phyloP scores from a whole-genome alignment of 78 protist genomes.

The Tieghemostelium lacteum region DNA sequence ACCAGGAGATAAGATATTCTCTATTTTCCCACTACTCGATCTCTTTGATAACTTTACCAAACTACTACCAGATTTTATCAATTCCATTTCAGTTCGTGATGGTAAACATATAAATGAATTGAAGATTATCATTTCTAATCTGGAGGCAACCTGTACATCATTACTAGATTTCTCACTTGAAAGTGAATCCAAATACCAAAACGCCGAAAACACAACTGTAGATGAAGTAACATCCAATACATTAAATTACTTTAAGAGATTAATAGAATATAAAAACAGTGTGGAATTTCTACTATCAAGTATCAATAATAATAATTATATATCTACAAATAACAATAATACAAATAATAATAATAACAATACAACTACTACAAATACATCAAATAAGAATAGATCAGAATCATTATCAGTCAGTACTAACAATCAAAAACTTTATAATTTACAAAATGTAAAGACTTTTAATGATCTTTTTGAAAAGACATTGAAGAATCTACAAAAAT shows the following conservation, averaged over 20 bases:
- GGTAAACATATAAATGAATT: conserved; percentile 63
- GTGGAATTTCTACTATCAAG: conserved; percentile 47
- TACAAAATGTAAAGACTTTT: not conserved
- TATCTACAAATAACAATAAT: not conserved
- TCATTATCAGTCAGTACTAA: too few relatives aligned
- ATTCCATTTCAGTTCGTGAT: conserved; percentile 20
- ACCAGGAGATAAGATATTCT: conserved; percentile 20
- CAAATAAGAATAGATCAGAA: too few relatives aligned
- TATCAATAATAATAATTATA: too few relatives aligned
- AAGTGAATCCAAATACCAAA: conserved; percentile 9
- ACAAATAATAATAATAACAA: too few relatives aligned
- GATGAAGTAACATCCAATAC: conserved; percentile 62
- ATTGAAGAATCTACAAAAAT: conserved; percentile 16
- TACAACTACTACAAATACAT: too few relatives aligned
- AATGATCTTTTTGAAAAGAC: conserved; percentile 47
- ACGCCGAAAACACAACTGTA: conserved; percentile 31
- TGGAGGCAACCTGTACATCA: conserved; percentile 28
- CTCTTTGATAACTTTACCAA: conserved; percentile 53
- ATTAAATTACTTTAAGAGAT: conserved; percentile 66
- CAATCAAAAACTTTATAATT: too few relatives aligned
- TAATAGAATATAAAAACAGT: conserved; percentile 48
- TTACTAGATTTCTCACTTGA: conserved; percentile 39
- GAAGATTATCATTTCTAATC: conserved; percentile 12
- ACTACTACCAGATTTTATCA: conserved; percentile 38
- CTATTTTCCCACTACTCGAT: conserved; percentile 65